Base-by-base conservation (phyloP, 1,284 basidiomycete genomes). In the Tremellales sp. region DNA sequence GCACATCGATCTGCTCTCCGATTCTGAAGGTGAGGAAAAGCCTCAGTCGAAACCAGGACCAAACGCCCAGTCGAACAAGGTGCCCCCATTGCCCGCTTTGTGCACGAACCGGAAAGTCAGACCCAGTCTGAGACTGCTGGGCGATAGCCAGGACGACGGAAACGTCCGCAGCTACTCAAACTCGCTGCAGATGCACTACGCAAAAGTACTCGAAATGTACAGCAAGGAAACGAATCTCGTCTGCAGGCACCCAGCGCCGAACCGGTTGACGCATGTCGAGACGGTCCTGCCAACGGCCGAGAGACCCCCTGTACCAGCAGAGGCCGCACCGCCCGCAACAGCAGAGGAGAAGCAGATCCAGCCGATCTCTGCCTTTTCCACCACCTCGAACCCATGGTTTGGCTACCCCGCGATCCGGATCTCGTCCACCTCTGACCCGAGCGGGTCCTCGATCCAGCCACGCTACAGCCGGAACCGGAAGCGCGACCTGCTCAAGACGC, bases 401-500 rank as follows among this genome's bases (percentile, higher is more conserved):
- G 71, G 71, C 6, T 73, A 73, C 47, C 71, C 71, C 0, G 71
- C 60, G 3, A 45, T 70, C 8, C 57, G 53, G 12, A 46, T 62
- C 2, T 43, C 56, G 21, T 49, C 54, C n/a, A 10, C 53, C 14
- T 19, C 43, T 22, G 38, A 42, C 12, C 51, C 46, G 32, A 50
- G 49, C 6, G 40, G 42, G 24, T 54, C 48, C 33, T 43, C 49
- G 3, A 54, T 72, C n/a, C 60, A 55, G 12, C 70, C 70, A 1
- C 58, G 60, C 1, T 70, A 72, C 48, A 50, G 61, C 4, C 60
- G 68, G 16, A 65, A 65, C 38, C 53, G 72, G 12, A 73, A 74
- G 43, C 60, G 72, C 5, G 72, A 74, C 51, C 57, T 73, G 12
- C 60, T 67, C 47, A 71, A 70, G 47, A 73, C 71, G 9, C 56